A percentile compares a stretch with the other conserved stretches of the same genome.
Conservation (phyloP, 2,329 filamentous ascomycete species). For the Colletotrichum brevisporum region DNA sequence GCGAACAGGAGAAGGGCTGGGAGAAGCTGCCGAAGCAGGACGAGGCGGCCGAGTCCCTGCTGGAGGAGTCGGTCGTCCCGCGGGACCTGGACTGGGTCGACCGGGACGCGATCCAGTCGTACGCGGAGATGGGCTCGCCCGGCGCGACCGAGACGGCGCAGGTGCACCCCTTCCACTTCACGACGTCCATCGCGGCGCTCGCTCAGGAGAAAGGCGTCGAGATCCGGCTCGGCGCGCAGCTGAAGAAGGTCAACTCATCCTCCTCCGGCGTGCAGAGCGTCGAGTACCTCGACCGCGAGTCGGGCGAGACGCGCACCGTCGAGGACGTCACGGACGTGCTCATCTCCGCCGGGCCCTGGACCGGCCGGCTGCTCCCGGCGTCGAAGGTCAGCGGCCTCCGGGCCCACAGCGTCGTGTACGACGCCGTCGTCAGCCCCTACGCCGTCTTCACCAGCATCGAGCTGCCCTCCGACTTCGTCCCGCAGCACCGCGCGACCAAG, state of each 20-base stretch:
- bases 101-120: constrained; percentile 74
- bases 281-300: constrained; percentile 67
- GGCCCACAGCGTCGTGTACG: constrained; percentile 76
- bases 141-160: constrained; percentile 86
- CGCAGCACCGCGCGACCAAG: constrained; percentile 61
- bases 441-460: constrained; percentile 90
- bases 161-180: constrained; percentile 94
- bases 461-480: constrained; percentile 75
- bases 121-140: constrained; percentile 83
- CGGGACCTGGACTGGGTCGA: constrained; percentile 89
- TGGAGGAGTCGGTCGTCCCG: constrained; percentile 75
- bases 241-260: constrained; percentile 75
- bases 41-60: constrained; percentile 59
- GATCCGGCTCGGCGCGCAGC: constrained; percentile 75
- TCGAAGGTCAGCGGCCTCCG: constrained; percentile 71
- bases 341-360: constrained; percentile 75
- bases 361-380: constrained; percentile 68
- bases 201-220: constrained; percentile 79
- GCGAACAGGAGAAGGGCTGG: constrained; percentile 63
- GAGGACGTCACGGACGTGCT: constrained; percentile 67
- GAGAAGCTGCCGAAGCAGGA: constrained; percentile 75
- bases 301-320: constrained; percentile 53
- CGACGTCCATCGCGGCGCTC: constrained; percentile 83
- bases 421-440: constrained; percentile 77
- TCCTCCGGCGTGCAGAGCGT: constrained; percentile 71